Conservation (phyloP, 192 early-diverging fungal species). For the Pecoramyces ruminantium region DNA sequence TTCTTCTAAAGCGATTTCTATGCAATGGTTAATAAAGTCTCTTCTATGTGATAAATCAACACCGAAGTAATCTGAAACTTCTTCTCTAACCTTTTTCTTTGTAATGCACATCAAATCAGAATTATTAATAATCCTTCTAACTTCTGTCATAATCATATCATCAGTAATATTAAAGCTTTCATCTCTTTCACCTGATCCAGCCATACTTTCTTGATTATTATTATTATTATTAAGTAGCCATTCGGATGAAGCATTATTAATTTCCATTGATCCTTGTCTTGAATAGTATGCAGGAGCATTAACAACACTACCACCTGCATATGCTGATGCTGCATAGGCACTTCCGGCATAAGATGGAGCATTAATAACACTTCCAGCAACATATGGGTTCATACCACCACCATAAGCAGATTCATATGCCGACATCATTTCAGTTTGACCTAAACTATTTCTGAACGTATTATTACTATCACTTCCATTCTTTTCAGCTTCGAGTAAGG, state of each 20-base stretch:
- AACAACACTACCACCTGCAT: background rate
- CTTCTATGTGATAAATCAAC: slow-evolving; percentile 41
- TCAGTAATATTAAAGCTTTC: background rate
- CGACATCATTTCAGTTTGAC: background rate
- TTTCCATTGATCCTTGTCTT: background rate
- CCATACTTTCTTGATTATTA: background rate
- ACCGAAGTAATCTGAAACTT: slow-evolving; percentile 44
- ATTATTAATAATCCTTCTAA: background rate
- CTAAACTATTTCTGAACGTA: background rate
- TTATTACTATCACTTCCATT: slow-evolving; percentile 8
- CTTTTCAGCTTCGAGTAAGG: background rate
- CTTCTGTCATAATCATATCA: background rate
- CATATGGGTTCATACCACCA: background rate
- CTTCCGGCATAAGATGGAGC: background rate
- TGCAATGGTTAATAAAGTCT: slow-evolving; percentile 53
- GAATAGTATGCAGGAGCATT: background rate
- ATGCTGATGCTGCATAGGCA: background rate
- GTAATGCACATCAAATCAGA: slow-evolving; percentile 56
- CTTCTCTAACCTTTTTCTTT: slow-evolving; percentile 65
- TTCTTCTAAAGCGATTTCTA: slow-evolving; percentile 29
- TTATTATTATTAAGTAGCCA: background rate
- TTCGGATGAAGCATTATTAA: background rate
- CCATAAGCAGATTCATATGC: background rate
- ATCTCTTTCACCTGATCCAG: background rate
- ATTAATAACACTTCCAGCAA: background rate